Evolutionary conservation across 2,329 filamentous ascomycete species (phyloP).

Genomic region (Alternaria incomplexa): DNA sequence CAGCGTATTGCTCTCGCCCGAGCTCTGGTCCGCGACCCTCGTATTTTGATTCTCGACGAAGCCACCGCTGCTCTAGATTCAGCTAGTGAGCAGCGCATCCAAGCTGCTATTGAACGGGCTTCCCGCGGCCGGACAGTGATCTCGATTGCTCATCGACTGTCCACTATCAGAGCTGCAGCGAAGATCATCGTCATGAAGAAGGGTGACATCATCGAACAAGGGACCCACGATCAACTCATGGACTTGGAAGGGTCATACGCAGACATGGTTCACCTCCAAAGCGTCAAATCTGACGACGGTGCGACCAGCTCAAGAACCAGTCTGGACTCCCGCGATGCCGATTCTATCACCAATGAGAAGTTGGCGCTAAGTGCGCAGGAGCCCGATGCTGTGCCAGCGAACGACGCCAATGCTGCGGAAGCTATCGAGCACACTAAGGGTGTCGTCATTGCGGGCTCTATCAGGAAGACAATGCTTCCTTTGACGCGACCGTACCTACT

Average conservation of each 20-base stretch:
- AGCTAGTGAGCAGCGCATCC: constrained; percentile 62
- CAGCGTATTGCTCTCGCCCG: constrained; percentile 66
- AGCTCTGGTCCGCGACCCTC: constrained; percentile 61
- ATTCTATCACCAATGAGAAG: constrained; percentile 29
- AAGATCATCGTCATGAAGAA: constrained; percentile 50
- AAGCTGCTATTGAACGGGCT: constrained; percentile 48
- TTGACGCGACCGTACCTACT: constrained; percentile 54
- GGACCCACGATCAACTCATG: constrained; percentile 43
- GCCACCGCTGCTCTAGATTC: constrained; percentile 68
- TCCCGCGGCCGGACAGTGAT: constrained; percentile 46
- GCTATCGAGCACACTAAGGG: constrained; percentile 16
- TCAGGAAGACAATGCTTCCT: constrained; percentile 43
- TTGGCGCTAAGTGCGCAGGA: constrained; percentile 15
- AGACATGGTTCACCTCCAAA: constrained; percentile 58
- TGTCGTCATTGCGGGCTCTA: constrained; percentile 31
- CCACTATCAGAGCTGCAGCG: constrained; percentile 44
- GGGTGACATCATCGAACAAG: constrained; percentile 46
- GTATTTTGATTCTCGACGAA: constrained; percentile 66
- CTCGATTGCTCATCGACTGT: constrained; percentile 48
- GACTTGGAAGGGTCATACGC: constrained; percentile 53
- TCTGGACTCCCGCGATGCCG: constrained; percentile 27
- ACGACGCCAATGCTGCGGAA: constrained; percentile 1
- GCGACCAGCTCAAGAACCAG: constrained; percentile 28
- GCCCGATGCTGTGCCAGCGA: constrained; percentile 1
- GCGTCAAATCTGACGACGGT: constrained; percentile 50